Percentiles rank a stretch among this genome's conserved stretches.
phyloP scores from a whole-genome alignment of 129 eudicot species.

The Solidago caesia region DNA sequence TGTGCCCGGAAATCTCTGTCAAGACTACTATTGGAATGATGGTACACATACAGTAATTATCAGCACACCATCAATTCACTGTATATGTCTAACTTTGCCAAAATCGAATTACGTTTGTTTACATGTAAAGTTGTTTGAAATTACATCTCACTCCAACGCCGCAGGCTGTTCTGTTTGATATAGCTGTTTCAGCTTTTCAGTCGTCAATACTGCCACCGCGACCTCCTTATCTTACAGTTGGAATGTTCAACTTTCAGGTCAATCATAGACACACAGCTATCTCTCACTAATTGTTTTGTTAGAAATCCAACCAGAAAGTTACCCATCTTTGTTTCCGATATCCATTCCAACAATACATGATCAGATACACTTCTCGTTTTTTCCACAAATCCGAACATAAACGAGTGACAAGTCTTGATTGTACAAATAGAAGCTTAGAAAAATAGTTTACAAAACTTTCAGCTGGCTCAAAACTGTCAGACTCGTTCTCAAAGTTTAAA shows the following conservation, averaged over 20 bases:
- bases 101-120: background rate
- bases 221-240: constrained; percentile 16
- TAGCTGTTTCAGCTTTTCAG: constrained; percentile 11
- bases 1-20: no score
- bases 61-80: no score
- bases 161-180: constrained; percentile 6
- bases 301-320: constrained; percentile 15
- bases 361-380: background rate
- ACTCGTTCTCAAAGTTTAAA: constrained; percentile 12
- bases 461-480: constrained; percentile 13
- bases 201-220: constrained; percentile 4
- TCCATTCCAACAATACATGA: background rate
- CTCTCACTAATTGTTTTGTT: constrained; percentile 16
- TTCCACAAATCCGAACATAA: background rate
- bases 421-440: background rate
- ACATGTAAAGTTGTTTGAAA: constrained; percentile 1
- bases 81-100: no score
- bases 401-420: background rate
- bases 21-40: no score
- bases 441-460: background rate
- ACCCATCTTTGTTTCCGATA: constrained; percentile 21
- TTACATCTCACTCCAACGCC: constrained; percentile 3
- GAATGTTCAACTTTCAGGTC: background rate
- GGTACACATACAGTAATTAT: no score
- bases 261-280: background rate